phyloP scores from a whole-genome alignment of 208 protist genomes.

The Leishmania guyanensis region DNA sequence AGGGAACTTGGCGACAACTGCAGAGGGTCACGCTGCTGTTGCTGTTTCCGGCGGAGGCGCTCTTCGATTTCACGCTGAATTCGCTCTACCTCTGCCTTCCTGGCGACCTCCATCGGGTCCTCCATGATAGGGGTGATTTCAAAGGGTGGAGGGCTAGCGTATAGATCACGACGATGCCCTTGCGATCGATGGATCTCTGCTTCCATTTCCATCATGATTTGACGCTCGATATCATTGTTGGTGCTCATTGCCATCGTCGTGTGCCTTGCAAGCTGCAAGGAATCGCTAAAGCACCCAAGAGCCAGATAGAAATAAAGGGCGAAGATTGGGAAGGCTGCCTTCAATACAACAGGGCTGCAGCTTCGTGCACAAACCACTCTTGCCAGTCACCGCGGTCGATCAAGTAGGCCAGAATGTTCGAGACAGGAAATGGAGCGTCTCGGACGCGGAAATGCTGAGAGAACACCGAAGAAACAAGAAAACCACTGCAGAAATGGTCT shows the following conservation, averaged over 20 bases:
- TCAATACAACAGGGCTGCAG: background rate
- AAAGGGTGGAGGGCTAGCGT: slow-evolving; percentile 35
- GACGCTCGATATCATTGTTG: slow-evolving; percentile 65
- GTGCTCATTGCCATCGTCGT: slow-evolving; percentile 29
- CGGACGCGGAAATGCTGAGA: background rate
- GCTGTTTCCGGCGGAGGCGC: slow-evolving; percentile 43
- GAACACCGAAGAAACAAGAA: background rate
- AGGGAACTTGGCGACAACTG: slow-evolving; percentile 36
- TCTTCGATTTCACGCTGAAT: slow-evolving; percentile 59
- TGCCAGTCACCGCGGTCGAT: background rate
- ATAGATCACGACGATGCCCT: slow-evolving; percentile 7
- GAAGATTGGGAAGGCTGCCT: background rate
- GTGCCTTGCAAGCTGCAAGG: background rate
- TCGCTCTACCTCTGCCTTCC: slow-evolving; percentile 38
- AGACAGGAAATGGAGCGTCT: background rate
- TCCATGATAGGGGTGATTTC: slow-evolving; percentile 52
- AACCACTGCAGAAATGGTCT: no score
- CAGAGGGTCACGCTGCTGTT: slow-evolving; percentile 51
- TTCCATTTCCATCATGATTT: slow-evolving; percentile 87
- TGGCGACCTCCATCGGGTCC: slow-evolving; percentile 14
- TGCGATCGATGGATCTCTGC: slow-evolving; percentile 52
- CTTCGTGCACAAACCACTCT: background rate
- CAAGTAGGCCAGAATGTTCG: background rate
- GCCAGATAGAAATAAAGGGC: background rate
- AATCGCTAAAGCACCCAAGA: background rate